phyloP scores from a whole-genome alignment of 495 filamentous ascomycete species.

The Coniosporium apollinis region DNA sequence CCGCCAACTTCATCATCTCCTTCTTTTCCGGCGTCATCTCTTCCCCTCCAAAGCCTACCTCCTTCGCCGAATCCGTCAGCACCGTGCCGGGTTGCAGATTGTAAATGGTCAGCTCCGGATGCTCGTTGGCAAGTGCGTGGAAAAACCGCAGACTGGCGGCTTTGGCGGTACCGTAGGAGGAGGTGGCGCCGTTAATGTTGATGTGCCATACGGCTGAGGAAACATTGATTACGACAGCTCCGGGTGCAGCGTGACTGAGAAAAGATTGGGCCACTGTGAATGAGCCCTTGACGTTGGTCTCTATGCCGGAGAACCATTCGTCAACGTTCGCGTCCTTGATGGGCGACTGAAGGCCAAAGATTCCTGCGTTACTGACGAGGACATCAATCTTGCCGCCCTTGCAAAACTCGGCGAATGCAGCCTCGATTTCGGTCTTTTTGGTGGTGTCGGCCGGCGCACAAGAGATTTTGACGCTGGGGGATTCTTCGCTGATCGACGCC shows the following conservation, averaged over 20 bases:
- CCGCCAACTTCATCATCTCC: constrained; percentile 24
- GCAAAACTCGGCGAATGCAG: constrained; percentile 24
- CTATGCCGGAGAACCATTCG: constrained; percentile 20
- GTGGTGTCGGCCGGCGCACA: constrained; percentile 24
- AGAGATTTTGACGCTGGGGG: constrained; percentile 15
- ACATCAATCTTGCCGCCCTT: constrained; percentile 19
- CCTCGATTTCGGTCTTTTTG: constrained; percentile 24
- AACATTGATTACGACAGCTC: constrained; percentile 25
- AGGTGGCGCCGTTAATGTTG: constrained; percentile 17
- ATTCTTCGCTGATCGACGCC: constrained; percentile 16
- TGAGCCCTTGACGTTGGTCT: constrained; percentile 24
- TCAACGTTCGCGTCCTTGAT: constrained; percentile 18
- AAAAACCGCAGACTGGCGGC: constrained; percentile 25
- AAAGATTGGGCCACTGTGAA: constrained; percentile 26
- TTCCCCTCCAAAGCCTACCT: constrained; percentile 22
- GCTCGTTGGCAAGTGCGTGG: constrained; percentile 21
- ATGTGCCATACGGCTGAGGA: constrained; percentile 25
- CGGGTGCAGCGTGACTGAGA: constrained; percentile 20
- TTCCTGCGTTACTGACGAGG: constrained; percentile 19
- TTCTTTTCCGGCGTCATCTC: constrained; percentile 18
- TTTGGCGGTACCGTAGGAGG: constrained; percentile 28
- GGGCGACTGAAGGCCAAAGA: constrained; percentile 18
- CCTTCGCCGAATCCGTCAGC: constrained; percentile 26
- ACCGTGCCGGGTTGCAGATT: constrained; percentile 33
- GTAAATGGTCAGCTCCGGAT: constrained; percentile 26